Evolutionary conservation across 2,329 filamentous ascomycete genomes (phyloP).

Genomic region (Paraconiothyrium sp.): DNA sequence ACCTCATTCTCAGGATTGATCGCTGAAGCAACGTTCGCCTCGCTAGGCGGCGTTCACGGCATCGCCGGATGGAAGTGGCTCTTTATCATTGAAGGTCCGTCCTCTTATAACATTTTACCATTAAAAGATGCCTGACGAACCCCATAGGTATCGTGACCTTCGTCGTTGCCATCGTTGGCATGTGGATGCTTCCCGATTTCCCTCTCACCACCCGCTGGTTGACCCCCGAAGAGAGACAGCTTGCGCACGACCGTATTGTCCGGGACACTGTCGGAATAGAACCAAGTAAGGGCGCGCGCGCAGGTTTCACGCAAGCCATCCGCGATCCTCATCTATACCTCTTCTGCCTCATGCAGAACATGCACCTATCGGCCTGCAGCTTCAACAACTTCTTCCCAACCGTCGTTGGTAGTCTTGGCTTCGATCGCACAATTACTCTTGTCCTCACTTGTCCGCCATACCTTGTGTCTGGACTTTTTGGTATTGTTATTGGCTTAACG

Average conservation of each 20-base stretch:
- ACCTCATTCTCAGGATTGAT: too few relatives aligned
- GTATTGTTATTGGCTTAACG: conserved; percentile 60
- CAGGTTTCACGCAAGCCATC: too few relatives aligned
- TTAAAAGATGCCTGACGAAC: neutral
- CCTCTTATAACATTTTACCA: too few relatives aligned
- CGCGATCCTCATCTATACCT: conserved; percentile 59
- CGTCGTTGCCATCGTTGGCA: conserved; percentile 44
- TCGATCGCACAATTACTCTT: conserved; percentile 47
- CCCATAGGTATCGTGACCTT: conserved; percentile 38
- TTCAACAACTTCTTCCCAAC: conserved; percentile 46
- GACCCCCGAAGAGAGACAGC: conserved; percentile 56
- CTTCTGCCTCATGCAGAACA: conserved; percentile 47
- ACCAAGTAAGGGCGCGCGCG: neutral
- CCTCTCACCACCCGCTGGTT: conserved; percentile 55
- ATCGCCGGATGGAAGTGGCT: neutral
- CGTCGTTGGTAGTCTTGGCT: conserved; percentile 48
- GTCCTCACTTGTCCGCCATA: conserved; percentile 60
- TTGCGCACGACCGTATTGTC: conserved; percentile 47
- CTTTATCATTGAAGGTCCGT: neutral
- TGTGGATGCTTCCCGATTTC: conserved; percentile 54
- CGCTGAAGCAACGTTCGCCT: too few relatives aligned
- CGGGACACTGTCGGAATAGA: conserved; percentile 61
- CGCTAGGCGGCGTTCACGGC: too few relatives aligned
- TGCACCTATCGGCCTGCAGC: conserved; percentile 23
- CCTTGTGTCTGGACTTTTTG: conserved; percentile 55